These are phyloP conservation scores for Citrus sinensis DNA, from an alignment of 345 rosid species.

Conservation along the genomic window DNA sequence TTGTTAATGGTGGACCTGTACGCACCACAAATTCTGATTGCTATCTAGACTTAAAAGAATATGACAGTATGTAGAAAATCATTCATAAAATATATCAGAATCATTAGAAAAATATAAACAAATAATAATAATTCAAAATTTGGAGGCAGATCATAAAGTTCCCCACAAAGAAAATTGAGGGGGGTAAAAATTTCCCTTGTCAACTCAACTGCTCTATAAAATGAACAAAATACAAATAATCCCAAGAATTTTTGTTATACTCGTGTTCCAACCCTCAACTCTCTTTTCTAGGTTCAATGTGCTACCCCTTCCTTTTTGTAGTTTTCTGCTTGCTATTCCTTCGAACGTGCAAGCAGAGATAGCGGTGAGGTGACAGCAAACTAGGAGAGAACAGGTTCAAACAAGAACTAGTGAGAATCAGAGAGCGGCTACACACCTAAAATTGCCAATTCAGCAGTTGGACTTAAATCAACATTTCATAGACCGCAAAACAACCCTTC, in stretches of 20 bases:
- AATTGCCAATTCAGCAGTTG: not conserved
- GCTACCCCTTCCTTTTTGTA: too few relatives aligned
- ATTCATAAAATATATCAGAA: not conserved
- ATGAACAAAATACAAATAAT: too few relatives aligned
- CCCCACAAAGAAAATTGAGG: not conserved
- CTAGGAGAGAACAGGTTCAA: not conserved
- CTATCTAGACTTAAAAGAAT: constrained; percentile 7
- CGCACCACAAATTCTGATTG: constrained; percentile 18
- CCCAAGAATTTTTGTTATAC: too few relatives aligned
- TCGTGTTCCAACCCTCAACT: too few relatives aligned
- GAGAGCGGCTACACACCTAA: not conserved
- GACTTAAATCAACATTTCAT: not conserved
- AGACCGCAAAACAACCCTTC: not conserved
- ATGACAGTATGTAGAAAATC: constrained; percentile 1
- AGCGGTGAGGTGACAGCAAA: not conserved
- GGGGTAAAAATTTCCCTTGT: not conserved
- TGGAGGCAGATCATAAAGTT: not conserved
- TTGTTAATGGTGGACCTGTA: constrained; percentile 31
- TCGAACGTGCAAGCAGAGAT: not conserved
- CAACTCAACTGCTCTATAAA: not conserved
- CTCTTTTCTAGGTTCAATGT: too few relatives aligned
- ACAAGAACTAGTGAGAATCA: not conserved
- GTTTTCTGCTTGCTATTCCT: too few relatives aligned
- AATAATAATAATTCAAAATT: not conserved
- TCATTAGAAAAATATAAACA: not conserved